phyloP scores from a whole-genome alignment of 2,329 filamentous ascomycete species.

The Hawksworthiomyces lignivorus region DNA sequence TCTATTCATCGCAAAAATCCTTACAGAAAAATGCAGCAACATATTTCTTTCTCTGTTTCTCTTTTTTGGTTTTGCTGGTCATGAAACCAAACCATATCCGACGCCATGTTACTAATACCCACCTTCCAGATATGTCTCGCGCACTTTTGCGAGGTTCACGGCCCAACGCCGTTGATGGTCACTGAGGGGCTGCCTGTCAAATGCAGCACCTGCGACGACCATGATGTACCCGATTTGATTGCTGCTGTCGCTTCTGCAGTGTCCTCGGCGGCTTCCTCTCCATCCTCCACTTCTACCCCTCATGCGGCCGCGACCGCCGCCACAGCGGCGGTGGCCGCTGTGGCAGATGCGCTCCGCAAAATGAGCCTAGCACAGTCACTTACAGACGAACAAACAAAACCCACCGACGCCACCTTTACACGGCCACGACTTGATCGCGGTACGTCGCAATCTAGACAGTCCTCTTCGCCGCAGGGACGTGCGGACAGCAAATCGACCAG shows the following conservation, averaged over 20 bases:
- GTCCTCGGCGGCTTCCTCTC: conserved; percentile 19
- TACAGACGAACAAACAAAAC: conserved; percentile 15
- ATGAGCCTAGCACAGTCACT: conserved; percentile 31
- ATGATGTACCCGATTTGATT: conserved; percentile 26
- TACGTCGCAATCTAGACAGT: too few relatives aligned
- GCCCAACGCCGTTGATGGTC: conserved; percentile 62
- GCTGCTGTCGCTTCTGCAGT: conserved; percentile 28
- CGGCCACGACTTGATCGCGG: conserved; percentile 2
- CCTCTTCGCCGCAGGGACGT: too few relatives aligned
- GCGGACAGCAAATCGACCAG: conserved; percentile 3
- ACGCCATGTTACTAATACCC: conserved; percentile 29
- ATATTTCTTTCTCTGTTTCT: background rate
- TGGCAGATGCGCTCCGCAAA: conserved; percentile 41
- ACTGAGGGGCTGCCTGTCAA: conserved; percentile 57
- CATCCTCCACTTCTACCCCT: conserved; percentile 19
- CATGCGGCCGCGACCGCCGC: conserved; percentile 24
- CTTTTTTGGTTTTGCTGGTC: too few relatives aligned
- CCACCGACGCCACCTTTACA: conserved; percentile 1
- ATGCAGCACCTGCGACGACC: conserved; percentile 52
- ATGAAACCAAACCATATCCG: background rate
- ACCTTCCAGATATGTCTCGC: conserved; percentile 57
- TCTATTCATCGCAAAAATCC: too few relatives aligned
- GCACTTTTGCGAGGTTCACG: conserved; percentile 64
- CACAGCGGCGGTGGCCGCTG: conserved; percentile 23
- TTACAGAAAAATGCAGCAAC: too few relatives aligned